A percentile compares a stretch with the other conserved stretches of the same genome.
These are phyloP conservation scores for Lactifluus volemus DNA, from an alignment of 768 basidiomycete genomes.

Conservation along the genomic window DNA sequence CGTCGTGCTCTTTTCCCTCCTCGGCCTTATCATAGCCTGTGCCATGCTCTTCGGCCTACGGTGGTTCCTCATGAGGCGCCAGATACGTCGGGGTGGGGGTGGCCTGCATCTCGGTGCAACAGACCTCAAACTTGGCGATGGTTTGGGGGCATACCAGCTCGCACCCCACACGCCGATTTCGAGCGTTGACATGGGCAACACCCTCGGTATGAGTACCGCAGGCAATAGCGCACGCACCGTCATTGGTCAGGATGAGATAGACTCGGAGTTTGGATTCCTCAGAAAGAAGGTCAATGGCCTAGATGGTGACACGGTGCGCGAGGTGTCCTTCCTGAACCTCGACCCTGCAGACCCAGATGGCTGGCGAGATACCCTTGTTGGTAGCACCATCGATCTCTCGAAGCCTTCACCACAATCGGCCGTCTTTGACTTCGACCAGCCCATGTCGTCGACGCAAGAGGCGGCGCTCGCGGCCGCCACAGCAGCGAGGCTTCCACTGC, in stretches of 20 bases:
- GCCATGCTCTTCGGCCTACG: constrained; percentile 44
- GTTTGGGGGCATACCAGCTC: constrained; percentile 30
- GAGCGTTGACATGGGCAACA: constrained; percentile 22
- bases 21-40: constrained; percentile 51
- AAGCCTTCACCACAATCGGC: not conserved
- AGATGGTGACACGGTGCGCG: not conserved
- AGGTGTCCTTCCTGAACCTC: constrained; percentile 12
- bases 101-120: constrained; percentile 11
- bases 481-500: not conserved
- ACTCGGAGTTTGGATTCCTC: constrained; percentile 17
- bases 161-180: constrained; percentile 25
- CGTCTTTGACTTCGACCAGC: not conserved
- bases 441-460: not conserved
- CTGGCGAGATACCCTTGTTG: constrained; percentile 17
- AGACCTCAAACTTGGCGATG: constrained; percentile 15
- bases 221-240: constrained; percentile 27
- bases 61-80: constrained; percentile 34
- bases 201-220: constrained; percentile 28
- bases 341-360: constrained; percentile 14
- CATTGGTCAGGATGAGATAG: constrained; percentile 20
- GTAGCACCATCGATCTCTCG: constrained; percentile 12
- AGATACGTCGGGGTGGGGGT: constrained; percentile 20
- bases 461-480: not conserved
- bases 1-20: constrained; percentile 50
- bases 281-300: constrained; percentile 7